Evolutionary conservation across 192 early-diverging fungal genomes (phyloP).

Genomic region (Podila epicladia): DNA sequence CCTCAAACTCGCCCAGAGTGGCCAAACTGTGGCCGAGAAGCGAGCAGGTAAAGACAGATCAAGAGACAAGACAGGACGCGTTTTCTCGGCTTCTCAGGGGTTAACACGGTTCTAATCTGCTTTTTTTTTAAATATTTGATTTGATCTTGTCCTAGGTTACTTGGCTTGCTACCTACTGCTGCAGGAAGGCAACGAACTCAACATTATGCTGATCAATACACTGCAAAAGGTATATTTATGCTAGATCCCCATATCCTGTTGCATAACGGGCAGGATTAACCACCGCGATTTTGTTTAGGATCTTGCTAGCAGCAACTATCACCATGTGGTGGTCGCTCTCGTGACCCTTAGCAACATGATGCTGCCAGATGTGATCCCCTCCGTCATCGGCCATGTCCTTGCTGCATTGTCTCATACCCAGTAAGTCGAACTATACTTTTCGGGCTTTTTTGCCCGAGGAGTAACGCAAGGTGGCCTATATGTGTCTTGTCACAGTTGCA

Average conservation of each 20-base stretch:
- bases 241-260: too few relatives aligned
- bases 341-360: constrained; percentile 59
- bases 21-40: constrained; percentile 57
- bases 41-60: constrained; percentile 42
- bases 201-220: constrained; percentile 67
- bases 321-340: constrained; percentile 58
- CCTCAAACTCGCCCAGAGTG: constrained; percentile 63
- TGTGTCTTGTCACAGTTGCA: too few relatives aligned
- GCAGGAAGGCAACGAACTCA: constrained; percentile 56
- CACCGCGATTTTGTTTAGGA: constrained; percentile 42
- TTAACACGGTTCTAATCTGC: neutral
- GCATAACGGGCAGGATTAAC: neutral
- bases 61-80: neutral
- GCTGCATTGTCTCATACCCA: constrained; percentile 51
- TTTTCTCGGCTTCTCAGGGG: neutral
- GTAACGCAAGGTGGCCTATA: too few relatives aligned
- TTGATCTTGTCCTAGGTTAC: constrained; percentile 51
- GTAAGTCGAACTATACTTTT: constrained; percentile 33
- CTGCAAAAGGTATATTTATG: constrained; percentile 54
- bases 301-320: constrained; percentile 61
- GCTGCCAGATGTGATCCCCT: constrained; percentile 53
- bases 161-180: constrained; percentile 59
- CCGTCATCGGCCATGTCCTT: constrained; percentile 53
- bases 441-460: neutral
- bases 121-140: neutral